A percentile compares a stretch with the other conserved stretches of the same genome.
Conservation (phyloP, 257 asterid genomes). For the Solanum ossicruentum region DNA sequence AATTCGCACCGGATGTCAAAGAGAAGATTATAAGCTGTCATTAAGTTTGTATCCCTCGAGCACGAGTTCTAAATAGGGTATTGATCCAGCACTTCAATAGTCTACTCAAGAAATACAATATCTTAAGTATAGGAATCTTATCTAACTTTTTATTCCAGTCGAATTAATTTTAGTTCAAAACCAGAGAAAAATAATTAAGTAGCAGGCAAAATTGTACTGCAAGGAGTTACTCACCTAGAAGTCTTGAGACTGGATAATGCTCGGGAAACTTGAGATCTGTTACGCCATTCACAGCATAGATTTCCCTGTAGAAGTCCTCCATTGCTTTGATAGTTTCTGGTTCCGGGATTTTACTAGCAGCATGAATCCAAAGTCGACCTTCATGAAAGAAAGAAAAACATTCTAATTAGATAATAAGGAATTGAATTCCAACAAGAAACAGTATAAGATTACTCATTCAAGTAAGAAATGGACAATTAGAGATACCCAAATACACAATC, state of each 20-base stretch:
- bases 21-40: background rate
- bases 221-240: slow-evolving; percentile 43
- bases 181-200: background rate
- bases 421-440: background rate
- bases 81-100: background rate
- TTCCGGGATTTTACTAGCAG: slow-evolving; percentile 90
- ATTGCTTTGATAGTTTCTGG: slow-evolving; percentile 83
- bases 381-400: background rate
- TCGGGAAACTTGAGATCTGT: slow-evolving; percentile 80
- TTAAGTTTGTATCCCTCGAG: background rate
- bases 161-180: background rate
- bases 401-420: background rate
- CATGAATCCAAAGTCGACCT: slow-evolving; percentile 99
- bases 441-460: background rate
- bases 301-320: slow-evolving; percentile 90
- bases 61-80: background rate
- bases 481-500: background rate
- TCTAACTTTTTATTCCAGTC: background rate
- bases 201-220: background rate
- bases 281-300: slow-evolving; percentile 71
- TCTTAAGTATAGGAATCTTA: background rate
- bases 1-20: background rate
- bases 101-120: background rate
- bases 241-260: slow-evolving; percentile 86
- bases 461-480: background rate